A percentile compares a stretch with the other conserved stretches of the same genome.
Evolutionary conservation across 2,329 filamentous ascomycete species (phyloP).

Genomic region (Rhinocladiella similis): DNA sequence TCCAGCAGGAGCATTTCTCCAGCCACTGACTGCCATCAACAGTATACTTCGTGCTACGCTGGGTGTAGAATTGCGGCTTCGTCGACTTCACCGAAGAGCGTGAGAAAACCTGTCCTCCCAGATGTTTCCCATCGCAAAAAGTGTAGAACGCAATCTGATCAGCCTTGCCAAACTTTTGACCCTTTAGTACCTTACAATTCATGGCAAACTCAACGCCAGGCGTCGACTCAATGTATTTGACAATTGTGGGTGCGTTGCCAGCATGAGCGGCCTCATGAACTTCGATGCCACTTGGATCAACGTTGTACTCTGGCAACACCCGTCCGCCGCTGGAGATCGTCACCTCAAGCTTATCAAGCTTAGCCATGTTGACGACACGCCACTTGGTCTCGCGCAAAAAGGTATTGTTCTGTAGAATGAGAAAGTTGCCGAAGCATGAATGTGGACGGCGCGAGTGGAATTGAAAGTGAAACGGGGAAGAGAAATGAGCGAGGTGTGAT

Average conservation of each 20-base stretch:
- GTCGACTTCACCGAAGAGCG: background rate
- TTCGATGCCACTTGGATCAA: background rate
- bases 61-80: too few relatives aligned
- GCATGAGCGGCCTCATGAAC: too few relatives aligned
- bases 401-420: too few relatives aligned
- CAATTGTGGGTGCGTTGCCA: background rate
- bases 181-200: background rate
- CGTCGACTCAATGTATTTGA: conserved; percentile 14
- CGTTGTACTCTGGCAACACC: background rate
- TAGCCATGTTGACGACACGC: conserved; percentile 9
- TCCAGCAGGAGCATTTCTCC: background rate
- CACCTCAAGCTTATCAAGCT: conserved; percentile 10
- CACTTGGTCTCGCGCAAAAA: too few relatives aligned
- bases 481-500: too few relatives aligned
- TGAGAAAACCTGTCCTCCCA: background rate
- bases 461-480: too few relatives aligned
- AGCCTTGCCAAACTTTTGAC: background rate
- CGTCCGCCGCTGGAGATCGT: conserved; percentile 1
- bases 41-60: too few relatives aligned
- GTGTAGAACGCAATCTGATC: background rate
- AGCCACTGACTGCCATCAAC: too few relatives aligned
- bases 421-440: too few relatives aligned
- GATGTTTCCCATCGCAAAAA: background rate
- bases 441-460: too few relatives aligned
- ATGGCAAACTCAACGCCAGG: conserved; percentile 4